phyloP scores from a whole-genome alignment of 768 basidiomycete genomes.

The Rubroboletus pulcherrimus region DNA sequence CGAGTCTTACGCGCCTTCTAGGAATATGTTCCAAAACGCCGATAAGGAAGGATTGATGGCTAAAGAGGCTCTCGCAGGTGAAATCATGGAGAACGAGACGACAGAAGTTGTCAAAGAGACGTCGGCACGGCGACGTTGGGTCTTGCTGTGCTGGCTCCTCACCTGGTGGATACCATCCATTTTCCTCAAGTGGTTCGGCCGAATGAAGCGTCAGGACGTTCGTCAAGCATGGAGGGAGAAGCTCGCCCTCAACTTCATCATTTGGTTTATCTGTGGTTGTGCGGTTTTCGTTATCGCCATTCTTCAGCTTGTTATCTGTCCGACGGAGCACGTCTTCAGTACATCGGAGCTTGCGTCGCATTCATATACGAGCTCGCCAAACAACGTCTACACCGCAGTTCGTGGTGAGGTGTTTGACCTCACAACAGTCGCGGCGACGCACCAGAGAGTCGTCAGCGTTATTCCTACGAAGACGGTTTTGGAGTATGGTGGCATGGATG shows the following conservation, averaged over 20 bases:
- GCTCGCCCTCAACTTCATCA: conserved; percentile 88
- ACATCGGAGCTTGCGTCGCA: conserved; percentile 70
- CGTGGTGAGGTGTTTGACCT: conserved; percentile 96
- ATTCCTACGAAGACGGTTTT: conserved; percentile 72
- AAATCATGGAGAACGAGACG: conserved; percentile 84
- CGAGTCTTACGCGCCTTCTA: conserved; percentile 89
- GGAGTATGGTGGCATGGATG: conserved; percentile 76
- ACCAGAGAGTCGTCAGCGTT: conserved; percentile 65
- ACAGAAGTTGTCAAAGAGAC: conserved; percentile 84
- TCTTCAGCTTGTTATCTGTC: conserved; percentile 86
- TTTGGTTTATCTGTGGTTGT: conserved; percentile 90
- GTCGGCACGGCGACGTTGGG: conserved; percentile 81
- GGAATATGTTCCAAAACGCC: conserved; percentile 91
- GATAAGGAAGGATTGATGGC: conserved; percentile 70
- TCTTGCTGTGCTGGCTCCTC: conserved; percentile 78
- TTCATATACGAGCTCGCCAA: conserved; percentile 56
- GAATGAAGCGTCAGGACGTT: conserved; percentile 93
- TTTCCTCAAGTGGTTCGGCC: conserved; percentile 65
- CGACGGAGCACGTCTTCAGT: conserved; percentile 89
- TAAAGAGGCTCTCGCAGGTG: conserved; percentile 82
- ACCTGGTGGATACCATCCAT: conserved; percentile 89
- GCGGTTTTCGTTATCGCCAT: conserved; percentile 92
- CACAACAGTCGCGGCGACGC: conserved; percentile 58
- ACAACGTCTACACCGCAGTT: conserved; percentile 77
- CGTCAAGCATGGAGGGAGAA: conserved; percentile 98